These are phyloP conservation scores for Dichotomocladium elegans DNA, from an alignment of 371 early-diverging fungal species.

Conservation along the genomic window DNA sequence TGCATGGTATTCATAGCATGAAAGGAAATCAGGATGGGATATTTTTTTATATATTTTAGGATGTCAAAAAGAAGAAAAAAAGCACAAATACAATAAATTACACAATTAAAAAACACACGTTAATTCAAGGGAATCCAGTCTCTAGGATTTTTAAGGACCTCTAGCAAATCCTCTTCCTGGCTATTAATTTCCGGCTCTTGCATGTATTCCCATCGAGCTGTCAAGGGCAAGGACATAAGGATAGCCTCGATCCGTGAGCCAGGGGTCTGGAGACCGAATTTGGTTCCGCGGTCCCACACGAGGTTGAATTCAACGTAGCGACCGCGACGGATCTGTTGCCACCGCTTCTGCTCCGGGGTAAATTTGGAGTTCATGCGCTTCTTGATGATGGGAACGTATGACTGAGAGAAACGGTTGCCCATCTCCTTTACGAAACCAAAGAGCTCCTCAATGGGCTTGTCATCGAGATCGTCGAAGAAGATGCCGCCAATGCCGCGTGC, in stretches of 20 bases:
- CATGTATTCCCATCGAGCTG: slow-evolving; percentile 88
- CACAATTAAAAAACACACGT: background rate
- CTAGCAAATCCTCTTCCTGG: slow-evolving; percentile 68
- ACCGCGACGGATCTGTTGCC: slow-evolving; percentile 87
- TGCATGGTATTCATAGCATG: too few species aligned
- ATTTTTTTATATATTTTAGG: too few species aligned
- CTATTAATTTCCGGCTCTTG: slow-evolving; percentile 66
- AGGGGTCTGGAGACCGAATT: slow-evolving; percentile 85
- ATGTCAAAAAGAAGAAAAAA: too few species aligned
- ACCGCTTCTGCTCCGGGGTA: slow-evolving; percentile 63
- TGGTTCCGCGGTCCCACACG: slow-evolving; percentile 86
- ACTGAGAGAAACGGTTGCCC: slow-evolving; percentile 68
- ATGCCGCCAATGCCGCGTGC: slow-evolving; percentile 86
- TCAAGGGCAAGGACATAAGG: slow-evolving; percentile 80
- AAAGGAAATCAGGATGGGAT: too few species aligned
- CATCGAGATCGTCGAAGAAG: slow-evolving; percentile 84
- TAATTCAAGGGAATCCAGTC: slow-evolving; percentile 69
- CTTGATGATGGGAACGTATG: slow-evolving; percentile 76
- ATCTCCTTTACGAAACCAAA: slow-evolving; percentile 69
- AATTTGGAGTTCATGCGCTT: slow-evolving; percentile 65
- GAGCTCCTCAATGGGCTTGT: slow-evolving; percentile 60
- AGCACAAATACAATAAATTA: background rate
- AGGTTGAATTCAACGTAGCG: slow-evolving; percentile 90
- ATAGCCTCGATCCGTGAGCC: slow-evolving; percentile 87
- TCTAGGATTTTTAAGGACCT: slow-evolving; percentile 74